Evolutionary conservation across 202 grass and related monocot species (phyloP), one percentile per base, ranked within the genome.

Genomic region (Alloteropsis angusta): DNA sequence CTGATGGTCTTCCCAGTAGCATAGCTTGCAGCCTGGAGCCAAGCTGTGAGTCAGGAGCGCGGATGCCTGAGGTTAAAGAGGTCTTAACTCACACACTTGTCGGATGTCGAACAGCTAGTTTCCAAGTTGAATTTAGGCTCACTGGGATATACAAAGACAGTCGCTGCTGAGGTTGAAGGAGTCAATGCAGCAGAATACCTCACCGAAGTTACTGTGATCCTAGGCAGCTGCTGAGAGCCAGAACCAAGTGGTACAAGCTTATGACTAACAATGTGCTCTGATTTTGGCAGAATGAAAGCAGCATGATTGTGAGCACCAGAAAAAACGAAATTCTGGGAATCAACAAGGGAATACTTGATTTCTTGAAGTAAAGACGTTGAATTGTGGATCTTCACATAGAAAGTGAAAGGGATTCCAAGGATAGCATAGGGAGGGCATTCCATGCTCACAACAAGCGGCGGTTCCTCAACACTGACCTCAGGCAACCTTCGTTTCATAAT

Each of bases 271-370:
- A 79, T 72, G 60, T 89, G 92, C 72, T 95, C 90, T 1, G 84
- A 91, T 79, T 90, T 90, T 0, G 92, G 96, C 22, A 98, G 87
- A 87, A 98, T 65, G 65, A 72, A 98, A 66, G 83, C 85, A 8
- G 84, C 82, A 73, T 95, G 83, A 65, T 94, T 89, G 76, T 98
- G 96, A 45, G 91, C 90, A 28, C 96, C 92, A 74, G 83, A 88
- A 65, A 98, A 98, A 35, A 98, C 92, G 3, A 98, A 98, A 72
- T 91, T 98, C 78, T 95, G 96, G 32, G 92, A 95, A 76, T 98
- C 96, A 16, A 85, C 92, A 73, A 95, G 75, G 48, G 91, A 90
- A 76, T 89, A 95, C 82, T 98, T 98, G 70, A 98, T 98, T 78
- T 98, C 96, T 83, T 98, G 96, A 43, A 98, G 92, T 5, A 98